A percentile compares a stretch with the other conserved stretches of the same genome.
Evolutionary conservation across 768 basidiomycete species (phyloP).

Genomic region (Mycena galopus): DNA sequence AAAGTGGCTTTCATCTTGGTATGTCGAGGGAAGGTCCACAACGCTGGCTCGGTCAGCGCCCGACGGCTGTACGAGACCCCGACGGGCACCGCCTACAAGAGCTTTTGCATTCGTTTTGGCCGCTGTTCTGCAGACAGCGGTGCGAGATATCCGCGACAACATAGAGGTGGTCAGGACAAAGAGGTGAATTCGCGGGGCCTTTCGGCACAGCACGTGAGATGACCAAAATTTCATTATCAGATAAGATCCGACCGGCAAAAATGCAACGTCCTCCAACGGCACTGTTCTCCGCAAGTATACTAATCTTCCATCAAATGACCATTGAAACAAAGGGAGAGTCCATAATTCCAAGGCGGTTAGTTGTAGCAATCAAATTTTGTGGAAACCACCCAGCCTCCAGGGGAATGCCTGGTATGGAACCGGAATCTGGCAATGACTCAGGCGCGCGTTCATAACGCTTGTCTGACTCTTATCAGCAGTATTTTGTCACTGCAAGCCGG

Average conservation of each 20-base stretch:
- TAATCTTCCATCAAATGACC: too few relatives aligned
- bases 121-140: constrained; percentile 50
- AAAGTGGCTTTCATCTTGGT: constrained; percentile 77
- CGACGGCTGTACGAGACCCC: constrained; percentile 85
- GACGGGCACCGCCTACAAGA: constrained; percentile 49
- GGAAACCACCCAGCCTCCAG: too few relatives aligned
- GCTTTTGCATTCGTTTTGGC: constrained; percentile 45
- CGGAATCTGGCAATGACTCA: neutral
- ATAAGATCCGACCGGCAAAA: too few relatives aligned
- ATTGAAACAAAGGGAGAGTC: too few relatives aligned
- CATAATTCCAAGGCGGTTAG: too few relatives aligned
- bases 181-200: constrained; percentile 6
- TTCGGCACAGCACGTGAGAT: neutral
- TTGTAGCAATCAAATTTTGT: too few relatives aligned
- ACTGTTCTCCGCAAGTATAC: too few relatives aligned
- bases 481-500: neutral
- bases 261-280: too few relatives aligned
- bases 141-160: constrained; percentile 69
- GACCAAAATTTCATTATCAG: neutral
- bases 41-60: constrained; percentile 86
- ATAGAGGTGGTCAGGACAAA: constrained; percentile 53
- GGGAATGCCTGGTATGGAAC: too few relatives aligned
- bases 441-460: neutral
- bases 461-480: neutral
- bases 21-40: constrained; percentile 82